Evolutionary conservation across 2,329 filamentous ascomycete species (phyloP).

Genomic region (Endocalyx cinctus): DNA sequence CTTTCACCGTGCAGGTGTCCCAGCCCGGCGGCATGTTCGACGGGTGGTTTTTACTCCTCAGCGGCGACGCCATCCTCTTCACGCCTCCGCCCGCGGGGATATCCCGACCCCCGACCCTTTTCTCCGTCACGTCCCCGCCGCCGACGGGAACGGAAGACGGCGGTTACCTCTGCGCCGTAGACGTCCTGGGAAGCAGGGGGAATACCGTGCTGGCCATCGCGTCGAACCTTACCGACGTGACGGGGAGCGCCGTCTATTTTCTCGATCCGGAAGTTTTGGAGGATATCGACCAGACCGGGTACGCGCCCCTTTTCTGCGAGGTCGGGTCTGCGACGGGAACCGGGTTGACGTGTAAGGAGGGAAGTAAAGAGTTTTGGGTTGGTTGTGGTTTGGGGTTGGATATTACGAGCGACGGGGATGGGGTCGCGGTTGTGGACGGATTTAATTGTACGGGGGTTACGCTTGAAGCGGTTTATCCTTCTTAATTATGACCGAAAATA

Average conservation of each 20-base stretch:
- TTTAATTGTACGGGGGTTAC: conserved; percentile 21
- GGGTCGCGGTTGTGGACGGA: conserved; percentile 20
- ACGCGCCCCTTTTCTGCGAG: conserved; percentile 18
- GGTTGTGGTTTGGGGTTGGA: conserved; percentile 26
- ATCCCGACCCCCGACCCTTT: neutral
- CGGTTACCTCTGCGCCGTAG: conserved; percentile 24
- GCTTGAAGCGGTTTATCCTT: conserved; percentile 13
- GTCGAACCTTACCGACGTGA: conserved; percentile 12
- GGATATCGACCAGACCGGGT: conserved; percentile 16
- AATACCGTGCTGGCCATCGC: conserved; percentile 21
- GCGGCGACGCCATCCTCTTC: conserved; percentile 23
- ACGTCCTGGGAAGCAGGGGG: conserved; percentile 11
- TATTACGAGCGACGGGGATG: conserved; percentile 18
- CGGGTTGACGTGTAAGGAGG: conserved; percentile 16
- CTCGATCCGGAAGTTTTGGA: conserved; percentile 16
- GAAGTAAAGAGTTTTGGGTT: conserved; percentile 20
- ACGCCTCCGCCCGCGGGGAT: conserved; percentile 12
- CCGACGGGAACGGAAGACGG: conserved; percentile 20
- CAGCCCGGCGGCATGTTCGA: conserved; percentile 25
- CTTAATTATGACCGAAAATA: no score
- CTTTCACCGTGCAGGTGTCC: conserved; percentile 21
- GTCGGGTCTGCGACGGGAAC: conserved; percentile 4
- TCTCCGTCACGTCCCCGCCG: conserved; percentile 9
- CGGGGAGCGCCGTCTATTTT: conserved; percentile 22
- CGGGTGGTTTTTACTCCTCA: conserved; percentile 25